Evolutionary conservation across 2,329 filamentous ascomycete species (phyloP), one percentile per base, ranked within the genome.

Genomic region (Phyllosticta citribraziliensis): DNA sequence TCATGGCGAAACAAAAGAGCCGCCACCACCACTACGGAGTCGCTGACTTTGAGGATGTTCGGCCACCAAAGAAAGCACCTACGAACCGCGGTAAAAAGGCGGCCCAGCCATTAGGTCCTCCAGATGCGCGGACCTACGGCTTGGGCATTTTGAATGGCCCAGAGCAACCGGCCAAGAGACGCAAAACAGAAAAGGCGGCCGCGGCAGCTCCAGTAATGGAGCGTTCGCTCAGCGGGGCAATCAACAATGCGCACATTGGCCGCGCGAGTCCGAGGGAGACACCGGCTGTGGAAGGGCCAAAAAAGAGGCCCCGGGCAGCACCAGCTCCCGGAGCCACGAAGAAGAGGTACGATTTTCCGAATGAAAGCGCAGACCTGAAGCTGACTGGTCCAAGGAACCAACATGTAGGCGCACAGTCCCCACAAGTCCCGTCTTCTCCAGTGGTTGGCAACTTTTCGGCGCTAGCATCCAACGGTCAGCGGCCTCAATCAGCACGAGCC

Each of bases 21-120:
- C 67, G 73, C 52, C 87, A 85, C 69, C 84, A 88, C 53, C 40
- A 47, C n/a, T 85, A 88, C 63, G 80, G 83, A 35, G 91, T 95
- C 64, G 89, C 88, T 0, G 91, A 96, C 68, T 85, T 87, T 65
- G 91, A 96, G 66, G 91, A 95, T 57, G 77, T 76, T 60, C 72
- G 76, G 47, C 73, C 68, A 0, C 70, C 74, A 56, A 94, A 91
- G 78, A 90, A 88, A 72, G 70, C 72, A 64, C 80, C 81, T 30
- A 80, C 78, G 63, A 77, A 75, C 65, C 90, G 89, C 71, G 79
- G 80, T 56, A 82, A 87, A 58, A 91, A 88, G 69, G 78, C 80
- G 5, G 80, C 80, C 40, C 82, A 87, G 51, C 73, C 78, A 2
- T 67, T 75, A 40, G 70, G 72, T 22, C 76, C 72, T 53, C 60